phyloP scores from a whole-genome alignment of 768 basidiomycete genomes.

The Daedaleopsis sinensis region DNA sequence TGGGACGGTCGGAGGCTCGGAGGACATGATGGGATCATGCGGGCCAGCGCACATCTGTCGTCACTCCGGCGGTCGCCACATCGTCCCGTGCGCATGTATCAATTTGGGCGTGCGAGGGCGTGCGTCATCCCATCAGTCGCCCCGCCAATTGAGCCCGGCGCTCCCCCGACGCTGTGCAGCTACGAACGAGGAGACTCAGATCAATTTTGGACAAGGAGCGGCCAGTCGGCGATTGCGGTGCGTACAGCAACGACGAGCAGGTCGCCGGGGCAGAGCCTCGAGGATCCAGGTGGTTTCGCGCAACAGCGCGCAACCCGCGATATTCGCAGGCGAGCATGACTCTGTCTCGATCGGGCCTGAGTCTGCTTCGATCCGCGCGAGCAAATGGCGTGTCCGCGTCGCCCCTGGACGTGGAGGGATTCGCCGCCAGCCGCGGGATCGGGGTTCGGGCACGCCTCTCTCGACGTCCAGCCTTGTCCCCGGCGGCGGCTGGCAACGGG shows the following conservation, averaged over 20 bases:
- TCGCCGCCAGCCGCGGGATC: no score
- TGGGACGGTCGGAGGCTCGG: neutral
- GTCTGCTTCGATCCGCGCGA: neutral
- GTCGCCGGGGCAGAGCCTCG: neutral
- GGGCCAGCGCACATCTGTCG: conserved; percentile 10
- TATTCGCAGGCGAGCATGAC: neutral
- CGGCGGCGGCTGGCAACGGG: no score
- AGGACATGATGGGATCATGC: neutral
- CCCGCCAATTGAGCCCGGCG: neutral
- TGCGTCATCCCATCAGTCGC: conserved; percentile 8
- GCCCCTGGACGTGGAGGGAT: no score
- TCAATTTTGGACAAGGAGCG: neutral
- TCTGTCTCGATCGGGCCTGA: neutral
- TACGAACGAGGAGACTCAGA: conserved; percentile 5
- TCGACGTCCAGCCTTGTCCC: no score
- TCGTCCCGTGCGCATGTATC: neutral
- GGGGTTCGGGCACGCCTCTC: no score
- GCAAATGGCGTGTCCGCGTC: no score
- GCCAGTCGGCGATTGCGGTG: neutral
- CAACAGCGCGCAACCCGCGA: no score
- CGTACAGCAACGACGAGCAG: neutral
- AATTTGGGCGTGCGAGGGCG: neutral
- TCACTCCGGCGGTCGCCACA: conserved; percentile 1
- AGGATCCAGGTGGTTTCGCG: neutral
- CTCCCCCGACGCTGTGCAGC: conserved; percentile 9